These are phyloP conservation scores for Podospora sp. DNA, from an alignment of 495 filamentous ascomycete species.

Conservation along the genomic window DNA sequence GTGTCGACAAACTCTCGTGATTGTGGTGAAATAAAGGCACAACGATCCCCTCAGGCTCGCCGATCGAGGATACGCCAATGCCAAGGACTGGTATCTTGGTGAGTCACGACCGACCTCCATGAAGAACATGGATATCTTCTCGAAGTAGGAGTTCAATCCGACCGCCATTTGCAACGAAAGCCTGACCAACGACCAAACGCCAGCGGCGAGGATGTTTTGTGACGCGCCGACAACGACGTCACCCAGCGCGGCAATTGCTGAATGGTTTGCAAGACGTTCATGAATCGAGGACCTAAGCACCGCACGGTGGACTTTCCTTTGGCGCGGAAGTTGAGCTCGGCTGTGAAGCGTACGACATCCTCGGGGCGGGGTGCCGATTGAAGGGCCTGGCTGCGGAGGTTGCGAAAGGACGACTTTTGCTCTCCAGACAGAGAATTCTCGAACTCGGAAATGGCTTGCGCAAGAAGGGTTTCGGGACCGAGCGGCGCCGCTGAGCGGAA, in stretches of 20 bases:
- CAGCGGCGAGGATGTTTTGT: constrained; percentile 49
- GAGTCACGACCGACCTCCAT: background rate
- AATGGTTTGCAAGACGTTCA: constrained; percentile 43
- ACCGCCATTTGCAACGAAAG: background rate
- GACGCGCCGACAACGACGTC: constrained; percentile 47
- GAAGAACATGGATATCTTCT: background rate
- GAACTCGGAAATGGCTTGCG: background rate
- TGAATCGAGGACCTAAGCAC: constrained; percentile 47
- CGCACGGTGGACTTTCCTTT: constrained; percentile 16
- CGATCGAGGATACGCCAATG: background rate
- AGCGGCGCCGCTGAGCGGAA: background rate
- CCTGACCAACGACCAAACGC: constrained; percentile 47
- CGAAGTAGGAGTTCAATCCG: background rate
- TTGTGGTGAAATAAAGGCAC: background rate
- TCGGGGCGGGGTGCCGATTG: background rate
- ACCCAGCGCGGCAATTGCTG: constrained; percentile 47
- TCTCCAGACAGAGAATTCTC: background rate
- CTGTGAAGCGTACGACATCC: background rate
- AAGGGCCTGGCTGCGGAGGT: background rate
- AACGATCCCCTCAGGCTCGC: background rate
- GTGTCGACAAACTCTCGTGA: background rate
- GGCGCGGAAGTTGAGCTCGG: background rate
- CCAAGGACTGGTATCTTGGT: constrained; percentile 5
- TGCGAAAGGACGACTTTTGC: background rate
- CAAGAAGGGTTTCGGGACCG: background rate